Evolutionary conservation across 78 protist species (phyloP), one percentile per base, ranked within the genome.

Genomic region (Chrysochromulina tobinii): DNA sequence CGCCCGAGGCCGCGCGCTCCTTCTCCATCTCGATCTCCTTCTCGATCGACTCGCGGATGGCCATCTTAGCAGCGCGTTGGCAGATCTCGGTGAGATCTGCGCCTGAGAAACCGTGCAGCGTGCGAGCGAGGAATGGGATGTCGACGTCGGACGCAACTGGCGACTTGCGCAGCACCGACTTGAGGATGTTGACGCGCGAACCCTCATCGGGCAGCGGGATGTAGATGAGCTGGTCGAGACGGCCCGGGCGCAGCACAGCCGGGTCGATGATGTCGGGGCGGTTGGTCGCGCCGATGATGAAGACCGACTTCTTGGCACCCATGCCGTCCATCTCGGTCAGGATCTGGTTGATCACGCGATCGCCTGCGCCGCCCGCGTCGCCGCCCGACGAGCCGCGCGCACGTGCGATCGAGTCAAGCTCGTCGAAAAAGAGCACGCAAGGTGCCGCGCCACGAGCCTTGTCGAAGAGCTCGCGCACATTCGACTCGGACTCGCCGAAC

Each of bases 221-320:
- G 98, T 99, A 99, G 77, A 99, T 96, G 68, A 99, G 96, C 97
- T 99, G 99, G 93, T 97, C 99, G 57, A 97, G 94, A 38, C 99
- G 99, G 20, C 99, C 99, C 27, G 99, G 99, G 64, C 99, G 97
- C 91, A 99, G 81, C 21, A 99, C 73, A 25, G 99, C 99, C n/a
- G 99, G 98, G 94, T 99, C 99, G 91, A 99, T 96, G 92, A 98
- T 97, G 93, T 99, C 99, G 73, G 99, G 99, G 21, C 99, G 81
- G 97, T 99, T 99, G 69, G 99, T 99, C 25, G 99, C 99, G 55
- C 99, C 99, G 92, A 99, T 99, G 95, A 99, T 97, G 95, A 99
- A 99, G 77, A 99, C 99, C 91, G 95, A 97, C 99, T 99, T 99
- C 97, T 98, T 99, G 53, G 94, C 96, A 91, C 96, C 97, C 95